Conservation (phyloP, 1,284 basidiomycete species). For the Fomitopsis pinicola region DNA sequence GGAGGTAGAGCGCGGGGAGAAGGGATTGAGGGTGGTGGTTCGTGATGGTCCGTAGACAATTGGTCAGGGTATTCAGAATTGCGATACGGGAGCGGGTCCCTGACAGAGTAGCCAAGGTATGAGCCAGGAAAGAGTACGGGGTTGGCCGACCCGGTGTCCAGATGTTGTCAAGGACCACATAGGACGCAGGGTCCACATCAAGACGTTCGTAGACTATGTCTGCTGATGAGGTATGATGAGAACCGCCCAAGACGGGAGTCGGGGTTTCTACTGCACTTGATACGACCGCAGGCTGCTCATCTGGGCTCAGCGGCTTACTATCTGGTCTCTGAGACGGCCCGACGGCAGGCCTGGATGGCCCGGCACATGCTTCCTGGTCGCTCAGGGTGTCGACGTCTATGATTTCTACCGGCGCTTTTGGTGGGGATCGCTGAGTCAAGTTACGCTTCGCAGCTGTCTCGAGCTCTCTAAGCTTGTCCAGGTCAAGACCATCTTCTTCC, state of each 20-base stretch:
- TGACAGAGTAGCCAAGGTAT: constrained; percentile 70
- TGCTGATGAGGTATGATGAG: not conserved
- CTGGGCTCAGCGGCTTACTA: not conserved
- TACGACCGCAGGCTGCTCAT: not conserved
- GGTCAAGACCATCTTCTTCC: constrained; percentile 22
- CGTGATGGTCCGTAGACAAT: constrained; percentile 70
- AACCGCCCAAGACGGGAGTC: not conserved
- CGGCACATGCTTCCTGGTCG: constrained; percentile 10
- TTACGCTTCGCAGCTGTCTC: constrained; percentile 10
- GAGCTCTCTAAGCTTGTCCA: constrained; percentile 19
- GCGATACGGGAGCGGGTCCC: constrained; percentile 79
- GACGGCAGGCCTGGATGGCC: not conserved
- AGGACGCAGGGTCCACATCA: constrained; percentile 42
- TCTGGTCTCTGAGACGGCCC: not conserved
- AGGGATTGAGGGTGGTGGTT: constrained; percentile 68
- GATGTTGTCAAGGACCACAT: constrained; percentile 30
- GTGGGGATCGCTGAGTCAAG: not conserved
- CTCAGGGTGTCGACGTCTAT: constrained; percentile 28
- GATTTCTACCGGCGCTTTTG: constrained; percentile 18
- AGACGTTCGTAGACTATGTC: constrained; percentile 29
- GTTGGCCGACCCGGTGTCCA: constrained; percentile 41
- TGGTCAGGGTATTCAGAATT: constrained; percentile 81
- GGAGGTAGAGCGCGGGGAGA: constrained; percentile 80
- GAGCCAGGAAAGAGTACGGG: constrained; percentile 82
- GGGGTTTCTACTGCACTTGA: not conserved